Evolutionary conservation across 352 stramenopile genomes (phyloP).

Genomic region (Pythium periplocum): DNA sequence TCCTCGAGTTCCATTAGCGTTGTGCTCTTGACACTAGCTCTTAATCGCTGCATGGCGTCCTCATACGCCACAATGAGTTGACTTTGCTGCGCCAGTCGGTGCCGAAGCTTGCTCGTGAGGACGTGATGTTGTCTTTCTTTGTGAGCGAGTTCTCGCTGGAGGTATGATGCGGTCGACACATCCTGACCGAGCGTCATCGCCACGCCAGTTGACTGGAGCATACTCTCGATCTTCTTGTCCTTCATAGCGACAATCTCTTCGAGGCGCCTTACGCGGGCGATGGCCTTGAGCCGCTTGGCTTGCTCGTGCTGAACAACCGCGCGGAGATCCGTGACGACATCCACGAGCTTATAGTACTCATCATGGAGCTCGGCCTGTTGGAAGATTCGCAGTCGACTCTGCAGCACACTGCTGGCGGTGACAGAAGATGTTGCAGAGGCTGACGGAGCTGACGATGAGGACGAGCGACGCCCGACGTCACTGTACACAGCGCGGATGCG

Average conservation of each 20-base stretch:
- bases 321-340: conserved; percentile 48
- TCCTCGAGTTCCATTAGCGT: conserved; percentile 58
- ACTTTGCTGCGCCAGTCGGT: conserved; percentile 50
- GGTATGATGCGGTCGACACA: neutral
- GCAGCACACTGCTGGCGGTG: conserved; percentile 21
- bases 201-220: conserved; percentile 22
- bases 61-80: conserved; percentile 49
- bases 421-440: conserved; percentile 9
- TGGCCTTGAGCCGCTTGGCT: conserved; percentile 36
- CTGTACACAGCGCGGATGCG: conserved; percentile 48
- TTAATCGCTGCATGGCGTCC: conserved; percentile 51
- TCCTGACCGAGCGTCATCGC: too few species aligned
- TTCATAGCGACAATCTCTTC: conserved; percentile 66
- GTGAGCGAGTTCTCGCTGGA: conserved; percentile 36
- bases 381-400: conserved; percentile 34
- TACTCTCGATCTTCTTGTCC: conserved; percentile 60
- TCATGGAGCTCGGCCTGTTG: conserved; percentile 56
- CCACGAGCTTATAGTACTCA: conserved; percentile 54
- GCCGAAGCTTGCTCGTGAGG: conserved; percentile 41
- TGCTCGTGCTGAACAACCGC: conserved; percentile 42
- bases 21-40: conserved; percentile 39
- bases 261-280: conserved; percentile 38
- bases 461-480: conserved; percentile 20
- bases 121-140: conserved; percentile 42
- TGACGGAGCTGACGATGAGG: conserved; percentile 8